These are phyloP conservation scores for Aspergillus baeticus DNA, from an alignment of 495 filamentous ascomycete genomes.

Conservation along the genomic window DNA sequence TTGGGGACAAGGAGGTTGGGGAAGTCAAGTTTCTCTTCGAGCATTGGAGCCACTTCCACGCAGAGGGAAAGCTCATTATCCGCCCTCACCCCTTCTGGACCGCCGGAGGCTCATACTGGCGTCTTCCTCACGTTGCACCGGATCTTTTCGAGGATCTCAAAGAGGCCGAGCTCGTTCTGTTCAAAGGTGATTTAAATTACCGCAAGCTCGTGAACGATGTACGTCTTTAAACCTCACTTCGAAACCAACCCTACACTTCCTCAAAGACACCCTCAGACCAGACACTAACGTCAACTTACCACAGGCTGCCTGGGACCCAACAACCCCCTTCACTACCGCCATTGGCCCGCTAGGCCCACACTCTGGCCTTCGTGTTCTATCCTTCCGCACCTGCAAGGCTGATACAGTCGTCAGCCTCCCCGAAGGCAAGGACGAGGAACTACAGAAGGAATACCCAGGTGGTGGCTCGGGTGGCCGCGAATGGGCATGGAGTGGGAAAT, in stretches of 20 bases:
- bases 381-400: constrained; percentile 92
- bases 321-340: constrained; percentile 80
- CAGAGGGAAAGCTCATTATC: constrained; percentile 76
- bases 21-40: constrained; percentile 75
- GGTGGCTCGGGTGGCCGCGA: constrained; percentile 71
- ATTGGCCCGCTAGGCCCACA: constrained; percentile 82
- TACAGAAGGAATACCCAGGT: constrained; percentile 65
- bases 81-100: constrained; percentile 92
- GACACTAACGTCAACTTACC: constrained; percentile 15
- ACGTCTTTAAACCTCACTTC: constrained; percentile 31
- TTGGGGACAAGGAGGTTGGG: constrained; percentile 64
- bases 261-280: not conserved
- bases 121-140: constrained; percentile 66
- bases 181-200: constrained; percentile 97
- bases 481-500: constrained; percentile 98
- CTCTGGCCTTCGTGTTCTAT: constrained; percentile 77
- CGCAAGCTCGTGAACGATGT: constrained; percentile 87
- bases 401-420: constrained; percentile 91
- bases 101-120: constrained; percentile 78
- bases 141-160: constrained; percentile 75
- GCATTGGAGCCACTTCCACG: constrained; percentile 76
- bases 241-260: not conserved
- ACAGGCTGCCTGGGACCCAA: constrained; percentile 80
- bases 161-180: constrained; percentile 83
- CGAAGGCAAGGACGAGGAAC: constrained; percentile 74